Evolutionary conservation across 768 basidiomycete genomes (phyloP), one percentile per base, ranked within the genome.

Genomic region (Mycena venus): DNA sequence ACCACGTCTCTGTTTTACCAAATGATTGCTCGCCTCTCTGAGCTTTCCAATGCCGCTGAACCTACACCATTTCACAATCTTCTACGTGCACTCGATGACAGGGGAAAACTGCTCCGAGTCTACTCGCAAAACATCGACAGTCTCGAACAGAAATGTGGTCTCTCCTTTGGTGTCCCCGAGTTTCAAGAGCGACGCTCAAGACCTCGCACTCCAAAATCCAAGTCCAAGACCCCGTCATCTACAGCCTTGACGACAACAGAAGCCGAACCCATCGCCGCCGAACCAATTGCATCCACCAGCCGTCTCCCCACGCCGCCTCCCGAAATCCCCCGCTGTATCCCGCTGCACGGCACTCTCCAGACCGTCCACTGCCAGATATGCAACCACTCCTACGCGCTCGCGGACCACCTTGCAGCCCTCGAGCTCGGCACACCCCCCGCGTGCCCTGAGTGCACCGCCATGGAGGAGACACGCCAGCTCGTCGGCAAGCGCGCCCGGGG

Each of bases 111-210:
- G 4, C 88, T 97, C 42, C 89, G 96, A 29, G 95, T 96, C 2
- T 98, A 97, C 83, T 97, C 96, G 0, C 96, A 98, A 86, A 97
- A 98, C 83, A 97, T 97, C 72, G 96, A 98, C 81, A 93, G 92
- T 29, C 91, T 98, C 49, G 96, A 98, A 80, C 86, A 87, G 72
- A 96, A 96, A 81, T 93, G 90, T n/a, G 96, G 96, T 4, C 88
- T 98, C 12, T 91, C 93, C 1, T 95, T 95, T 73, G 96, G 96
- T n/a, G 88, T 97, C 14, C 95, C 96, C 29, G 89, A 90, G 68
- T 91, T 90, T 74, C 88, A 90, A 73, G 88, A 84, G 72, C 90
- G 87, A 77, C 88, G 91, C n/a, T 85, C 78, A 58, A 92, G 89
- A 80, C 82, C 87, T 29, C 87, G 90, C 14, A 73, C 70, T 11